A percentile compares a stretch with the other conserved stretches of the same genome.
These are phyloP conservation scores for Phytophthora syringae DNA, from an alignment of 352 stramenopile species.

Conservation along the genomic window DNA sequence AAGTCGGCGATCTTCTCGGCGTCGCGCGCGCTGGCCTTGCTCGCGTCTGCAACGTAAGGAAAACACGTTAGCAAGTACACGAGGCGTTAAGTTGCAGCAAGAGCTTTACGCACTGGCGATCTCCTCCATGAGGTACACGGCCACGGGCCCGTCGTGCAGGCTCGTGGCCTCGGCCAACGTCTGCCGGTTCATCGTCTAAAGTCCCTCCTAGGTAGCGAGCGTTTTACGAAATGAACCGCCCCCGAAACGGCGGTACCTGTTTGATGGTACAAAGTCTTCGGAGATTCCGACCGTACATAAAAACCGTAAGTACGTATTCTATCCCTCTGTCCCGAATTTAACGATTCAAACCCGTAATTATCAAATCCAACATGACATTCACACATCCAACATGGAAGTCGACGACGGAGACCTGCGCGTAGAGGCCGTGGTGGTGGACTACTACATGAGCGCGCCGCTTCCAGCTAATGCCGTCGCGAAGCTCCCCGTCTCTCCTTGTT, in stretches of 20 bases:
- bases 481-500: constrained; percentile 69
- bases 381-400: constrained; percentile 16
- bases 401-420: constrained; percentile 62
- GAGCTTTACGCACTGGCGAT: constrained; percentile 64
- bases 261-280: constrained; percentile 15
- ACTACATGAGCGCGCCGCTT: constrained; percentile 79
- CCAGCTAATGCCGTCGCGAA: constrained; percentile 48
- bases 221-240: constrained; percentile 19
- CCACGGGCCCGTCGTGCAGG: constrained; percentile 82
- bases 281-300: background rate
- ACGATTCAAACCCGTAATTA: too few species aligned
- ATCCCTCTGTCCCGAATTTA: too few species aligned
- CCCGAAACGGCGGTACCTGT: constrained; percentile 13
- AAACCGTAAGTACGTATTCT: too few species aligned
- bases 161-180: constrained; percentile 82
- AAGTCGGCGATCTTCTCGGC: constrained; percentile 86
- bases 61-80: background rate
- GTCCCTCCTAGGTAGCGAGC: background rate
- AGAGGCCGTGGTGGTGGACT: constrained; percentile 82
- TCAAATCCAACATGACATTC: background rate
- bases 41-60: constrained; percentile 48
- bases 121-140: constrained; percentile 87
- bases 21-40: constrained; percentile 66
- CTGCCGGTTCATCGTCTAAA: constrained; percentile 75
- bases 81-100: background rate